Percentiles rank a stretch among this genome's conserved stretches.
Evolutionary conservation across 1,284 basidiomycete species (phyloP).

Genomic region (Laetiporus sulphureus): DNA sequence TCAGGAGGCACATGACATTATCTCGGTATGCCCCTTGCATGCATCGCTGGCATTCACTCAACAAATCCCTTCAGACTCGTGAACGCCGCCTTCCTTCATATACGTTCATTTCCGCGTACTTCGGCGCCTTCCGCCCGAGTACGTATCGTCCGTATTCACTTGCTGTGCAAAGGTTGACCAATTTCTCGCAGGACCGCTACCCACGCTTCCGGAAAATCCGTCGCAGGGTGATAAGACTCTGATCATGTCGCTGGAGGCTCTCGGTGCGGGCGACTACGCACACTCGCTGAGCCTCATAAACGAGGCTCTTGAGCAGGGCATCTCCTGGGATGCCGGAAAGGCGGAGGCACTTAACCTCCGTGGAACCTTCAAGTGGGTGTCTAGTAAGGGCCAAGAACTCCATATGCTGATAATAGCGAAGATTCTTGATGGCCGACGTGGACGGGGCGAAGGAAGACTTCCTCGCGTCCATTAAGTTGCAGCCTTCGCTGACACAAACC

Average conservation of each 20-base stretch:
- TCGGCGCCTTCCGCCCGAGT: slow-evolving; percentile 93
- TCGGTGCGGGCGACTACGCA: slow-evolving; percentile 82
- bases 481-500: slow-evolving; percentile 80
- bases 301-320: slow-evolving; percentile 85
- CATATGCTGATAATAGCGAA: slow-evolving; percentile 18
- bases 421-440: slow-evolving; percentile 87
- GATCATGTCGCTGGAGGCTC: slow-evolving; percentile 74
- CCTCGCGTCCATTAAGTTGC: slow-evolving; percentile 68
- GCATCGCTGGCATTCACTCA: not conserved
- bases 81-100: slow-evolving; percentile 84
- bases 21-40: slow-evolving; percentile 39
- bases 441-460: slow-evolving; percentile 84
- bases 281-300: slow-evolving; percentile 80
- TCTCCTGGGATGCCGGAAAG: slow-evolving; percentile 71
- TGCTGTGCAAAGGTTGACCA: slow-evolving; percentile 1
- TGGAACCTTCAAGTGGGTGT: slow-evolving; percentile 85
- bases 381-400: not conserved
- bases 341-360: slow-evolving; percentile 91
- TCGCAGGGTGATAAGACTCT: slow-evolving; percentile 83
- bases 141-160: slow-evolving; percentile 26
- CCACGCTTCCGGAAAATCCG: slow-evolving; percentile 70
- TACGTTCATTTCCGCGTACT: slow-evolving; percentile 94
- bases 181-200: slow-evolving; percentile 49
- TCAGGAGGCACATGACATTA: slow-evolving; percentile 66
- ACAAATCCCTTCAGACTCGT: slow-evolving; percentile 45